Evolutionary conservation across 805 yeast species (phyloP).

Genomic region (Lipomyces chichibuensis): DNA sequence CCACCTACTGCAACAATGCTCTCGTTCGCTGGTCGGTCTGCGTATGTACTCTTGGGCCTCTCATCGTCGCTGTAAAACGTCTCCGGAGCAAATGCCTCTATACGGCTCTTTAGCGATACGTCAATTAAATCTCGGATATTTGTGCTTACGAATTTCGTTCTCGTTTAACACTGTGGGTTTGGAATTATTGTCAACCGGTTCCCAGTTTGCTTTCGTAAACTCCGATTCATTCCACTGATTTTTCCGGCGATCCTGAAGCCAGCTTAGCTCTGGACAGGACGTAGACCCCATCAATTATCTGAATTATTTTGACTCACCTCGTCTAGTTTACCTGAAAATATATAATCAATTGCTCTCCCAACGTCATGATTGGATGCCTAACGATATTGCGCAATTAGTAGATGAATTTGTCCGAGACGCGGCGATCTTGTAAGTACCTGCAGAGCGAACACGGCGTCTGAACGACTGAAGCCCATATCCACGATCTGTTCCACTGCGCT

Average conservation of each 20-base stretch:
- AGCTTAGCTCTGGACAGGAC: neutral
- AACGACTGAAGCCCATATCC: constrained; percentile 43
- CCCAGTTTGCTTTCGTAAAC: constrained; percentile 16
- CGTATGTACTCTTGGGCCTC: neutral
- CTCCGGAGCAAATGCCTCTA: constrained; percentile 29
- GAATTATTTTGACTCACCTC: constrained; percentile 14
- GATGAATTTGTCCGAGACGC: neutral
- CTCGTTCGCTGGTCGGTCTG: neutral
- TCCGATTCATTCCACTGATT: constrained; percentile 20
- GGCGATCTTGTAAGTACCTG: constrained; percentile 31
- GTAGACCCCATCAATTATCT: neutral
- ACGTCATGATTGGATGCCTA: constrained; percentile 39
- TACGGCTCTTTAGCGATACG: neutral
- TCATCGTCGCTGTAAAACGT: constrained; percentile 20
- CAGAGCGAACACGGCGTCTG: constrained; percentile 40
- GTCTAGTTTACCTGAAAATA: constrained; percentile 36
- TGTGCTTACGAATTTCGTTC: constrained; percentile 16
- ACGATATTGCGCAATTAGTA: neutral
- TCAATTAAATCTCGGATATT: too few relatives aligned
- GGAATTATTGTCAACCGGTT: neutral
- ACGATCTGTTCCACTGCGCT: constrained; percentile 31
- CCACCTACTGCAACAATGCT: neutral
- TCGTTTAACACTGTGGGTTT: constrained; percentile 9
- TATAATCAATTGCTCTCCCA: constrained; percentile 40
- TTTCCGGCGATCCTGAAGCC: constrained; percentile 11